These are phyloP conservation scores for Lumnitzera racemosa DNA, from an alignment of 345 rosid genomes.

Conservation along the genomic window DNA sequence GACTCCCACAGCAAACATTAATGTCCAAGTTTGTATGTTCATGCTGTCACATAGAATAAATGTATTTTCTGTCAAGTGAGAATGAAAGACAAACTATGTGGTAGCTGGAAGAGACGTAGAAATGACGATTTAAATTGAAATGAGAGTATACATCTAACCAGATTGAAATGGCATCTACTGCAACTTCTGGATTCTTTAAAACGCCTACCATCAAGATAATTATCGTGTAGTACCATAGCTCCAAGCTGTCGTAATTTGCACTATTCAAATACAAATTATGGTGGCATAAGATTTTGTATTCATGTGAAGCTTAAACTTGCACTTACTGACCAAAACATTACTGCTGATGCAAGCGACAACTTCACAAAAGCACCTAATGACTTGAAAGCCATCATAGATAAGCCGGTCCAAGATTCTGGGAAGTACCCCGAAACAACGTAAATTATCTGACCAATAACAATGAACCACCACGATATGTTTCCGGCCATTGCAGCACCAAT, in stretches of 20 bases:
- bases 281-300: no score
- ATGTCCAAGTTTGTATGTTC: slow-evolving; percentile 63
- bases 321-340: slow-evolving; percentile 37
- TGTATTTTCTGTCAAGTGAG: neutral
- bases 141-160: slow-evolving; percentile 34
- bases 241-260: slow-evolving; percentile 41
- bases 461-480: slow-evolving; percentile 26
- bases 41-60: slow-evolving; percentile 24
- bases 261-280: neutral
- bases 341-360: slow-evolving; percentile 43
- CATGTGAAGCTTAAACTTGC: no score
- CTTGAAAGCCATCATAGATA: slow-evolving; percentile 33
- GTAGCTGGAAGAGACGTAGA: slow-evolving; percentile 9
- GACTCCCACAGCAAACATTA: slow-evolving; percentile 64
- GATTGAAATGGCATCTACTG: slow-evolving; percentile 71
- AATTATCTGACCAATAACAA: slow-evolving; percentile 30
- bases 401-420: slow-evolving; percentile 36
- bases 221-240: slow-evolving; percentile 74
- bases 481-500: slow-evolving; percentile 30
- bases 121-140: neutral
- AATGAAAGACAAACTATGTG: slow-evolving; percentile 2
- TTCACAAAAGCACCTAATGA: slow-evolving; percentile 29
- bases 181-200: slow-evolving; percentile 57
- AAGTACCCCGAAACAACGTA: slow-evolving; percentile 63
- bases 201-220: slow-evolving; percentile 74